Evolutionary conservation across 2,329 filamentous ascomycete species (phyloP).

Genomic region (Pezicula neosporulosa): DNA sequence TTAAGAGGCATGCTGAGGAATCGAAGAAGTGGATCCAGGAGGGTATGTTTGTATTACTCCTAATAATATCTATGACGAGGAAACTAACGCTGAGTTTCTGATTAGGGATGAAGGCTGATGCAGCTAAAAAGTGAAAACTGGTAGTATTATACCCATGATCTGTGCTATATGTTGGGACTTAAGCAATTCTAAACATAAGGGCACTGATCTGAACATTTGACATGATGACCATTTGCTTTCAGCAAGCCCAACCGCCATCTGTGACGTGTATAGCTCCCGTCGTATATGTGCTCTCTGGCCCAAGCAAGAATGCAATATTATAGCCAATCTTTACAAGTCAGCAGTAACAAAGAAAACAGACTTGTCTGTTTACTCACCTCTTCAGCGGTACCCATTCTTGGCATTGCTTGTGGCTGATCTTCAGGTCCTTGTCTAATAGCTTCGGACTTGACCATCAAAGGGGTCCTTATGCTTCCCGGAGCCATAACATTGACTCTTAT

Average conservation of each 20-base stretch:
- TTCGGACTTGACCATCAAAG: constrained; percentile 39
- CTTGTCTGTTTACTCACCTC: constrained; percentile 33
- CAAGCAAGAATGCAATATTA: constrained; percentile 44
- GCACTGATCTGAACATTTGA: no score
- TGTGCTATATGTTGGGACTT: neutral
- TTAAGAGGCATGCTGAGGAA: constrained; percentile 52
- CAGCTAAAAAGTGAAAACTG: constrained; percentile 17
- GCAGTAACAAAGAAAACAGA: neutral
- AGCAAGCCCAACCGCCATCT: constrained; percentile 25
- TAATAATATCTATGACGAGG: no score
- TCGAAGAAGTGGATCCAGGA: constrained; percentile 62
- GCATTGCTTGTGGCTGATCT: constrained; percentile 34
- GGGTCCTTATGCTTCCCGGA: constrained; percentile 44
- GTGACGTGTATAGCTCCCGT: constrained; percentile 23
- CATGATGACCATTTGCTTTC: constrained; percentile 1
- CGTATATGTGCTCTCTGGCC: constrained; percentile 26
- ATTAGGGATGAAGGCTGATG: no score
- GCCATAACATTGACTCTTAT: constrained; percentile 20
- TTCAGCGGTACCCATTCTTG: constrained; percentile 42
- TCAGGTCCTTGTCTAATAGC: constrained; percentile 16
- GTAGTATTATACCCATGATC: neutral
- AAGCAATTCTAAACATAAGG: neutral
- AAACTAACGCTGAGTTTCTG: no score
- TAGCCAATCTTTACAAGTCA: constrained; percentile 18
- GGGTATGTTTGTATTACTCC: constrained; percentile 45